Percentiles rank a stretch among this genome's conserved stretches.
Conservation (phyloP, 2,329 filamentous ascomycete genomes). For the Cladobotryum protrusum region DNA sequence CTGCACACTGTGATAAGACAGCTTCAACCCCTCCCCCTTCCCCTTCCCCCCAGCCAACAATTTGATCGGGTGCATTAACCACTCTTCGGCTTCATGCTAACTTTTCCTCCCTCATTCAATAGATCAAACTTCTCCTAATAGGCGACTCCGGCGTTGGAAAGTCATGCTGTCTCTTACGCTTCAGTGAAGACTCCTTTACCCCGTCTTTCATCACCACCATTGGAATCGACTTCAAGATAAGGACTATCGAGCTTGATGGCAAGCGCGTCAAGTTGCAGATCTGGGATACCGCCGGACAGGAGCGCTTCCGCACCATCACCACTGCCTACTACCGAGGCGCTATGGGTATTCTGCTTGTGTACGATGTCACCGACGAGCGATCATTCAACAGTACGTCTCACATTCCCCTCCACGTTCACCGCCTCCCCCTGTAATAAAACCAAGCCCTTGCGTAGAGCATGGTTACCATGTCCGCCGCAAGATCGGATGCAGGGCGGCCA, state of each 20-base stretch:
- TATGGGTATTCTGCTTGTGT: slow-evolving; percentile 96
- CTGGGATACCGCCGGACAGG: slow-evolving; percentile 98
- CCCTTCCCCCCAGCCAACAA: too few species aligned
- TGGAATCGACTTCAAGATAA: slow-evolving; percentile 99
- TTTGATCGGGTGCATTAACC: neutral
- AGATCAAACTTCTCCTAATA: slow-evolving; percentile 94
- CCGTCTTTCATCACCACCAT: slow-evolving; percentile 98
- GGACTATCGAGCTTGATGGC: slow-evolving; percentile 96
- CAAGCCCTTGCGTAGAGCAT: too few species aligned
- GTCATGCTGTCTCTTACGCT: slow-evolving; percentile 92
- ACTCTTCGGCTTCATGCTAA: slow-evolving; percentile 7
- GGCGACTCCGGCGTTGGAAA: slow-evolving; percentile 96
- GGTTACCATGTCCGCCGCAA: too few species aligned
- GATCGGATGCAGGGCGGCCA: too few species aligned
- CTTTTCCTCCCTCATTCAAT: slow-evolving; percentile 30
- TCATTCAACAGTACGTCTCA: slow-evolving; percentile 79
- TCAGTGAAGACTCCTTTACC: slow-evolving; percentile 96
- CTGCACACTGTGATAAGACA: too few species aligned
- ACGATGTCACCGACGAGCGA: slow-evolving; percentile 95
- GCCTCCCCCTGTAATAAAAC: neutral
- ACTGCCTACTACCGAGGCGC: slow-evolving; percentile 97
- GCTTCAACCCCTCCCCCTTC: too few species aligned
- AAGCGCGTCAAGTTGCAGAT: slow-evolving; percentile 99
- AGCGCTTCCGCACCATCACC: slow-evolving; percentile 97
- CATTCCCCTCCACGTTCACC: slow-evolving; percentile 6